Percentiles rank a stretch among this genome's conserved stretches.
These are phyloP conservation scores for Capsicum pubescens DNA, from an alignment of 257 asterid genomes.

Conservation along the genomic window DNA sequence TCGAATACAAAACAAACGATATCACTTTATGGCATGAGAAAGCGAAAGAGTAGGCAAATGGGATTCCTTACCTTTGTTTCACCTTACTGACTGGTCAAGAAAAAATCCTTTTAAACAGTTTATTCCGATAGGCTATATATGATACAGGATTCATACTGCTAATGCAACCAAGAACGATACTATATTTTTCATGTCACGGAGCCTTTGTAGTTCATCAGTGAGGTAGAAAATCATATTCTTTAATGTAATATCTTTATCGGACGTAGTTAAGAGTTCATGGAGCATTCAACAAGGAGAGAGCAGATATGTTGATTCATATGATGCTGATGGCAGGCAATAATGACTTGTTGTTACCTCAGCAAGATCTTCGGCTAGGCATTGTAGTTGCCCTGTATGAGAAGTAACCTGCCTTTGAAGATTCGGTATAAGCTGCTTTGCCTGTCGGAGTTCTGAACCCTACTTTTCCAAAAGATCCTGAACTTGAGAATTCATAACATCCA, in stretches of 20 bases:
- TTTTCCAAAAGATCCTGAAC: slow-evolving; percentile 65
- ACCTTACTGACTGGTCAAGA: neutral
- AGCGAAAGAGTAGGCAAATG: neutral
- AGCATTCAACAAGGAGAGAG: neutral
- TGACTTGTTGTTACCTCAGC: slow-evolving; percentile 68
- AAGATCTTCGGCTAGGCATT: slow-evolving; percentile 86
- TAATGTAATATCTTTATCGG: neutral
- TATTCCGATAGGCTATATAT: neutral
- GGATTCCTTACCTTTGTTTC: neutral
- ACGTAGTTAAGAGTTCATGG: neutral
- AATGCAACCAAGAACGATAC: neutral
- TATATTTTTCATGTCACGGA: neutral
- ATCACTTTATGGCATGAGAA: neutral
- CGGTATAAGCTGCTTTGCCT: slow-evolving; percentile 90
- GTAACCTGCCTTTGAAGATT: slow-evolving; percentile 92
- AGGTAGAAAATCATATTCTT: neutral
- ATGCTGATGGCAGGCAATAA: neutral
- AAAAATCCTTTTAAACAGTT: neutral
- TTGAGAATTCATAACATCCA: slow-evolving; percentile 71
- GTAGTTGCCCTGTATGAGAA: slow-evolving; percentile 89
- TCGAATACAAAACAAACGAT: neutral
- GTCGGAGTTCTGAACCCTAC: slow-evolving; percentile 78
- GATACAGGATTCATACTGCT: too few relatives aligned
- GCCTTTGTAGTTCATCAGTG: neutral
- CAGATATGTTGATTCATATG: neutral